Evolutionary conservation across 257 asterid species (phyloP).

Genomic region (Nicotiana paniculata): DNA sequence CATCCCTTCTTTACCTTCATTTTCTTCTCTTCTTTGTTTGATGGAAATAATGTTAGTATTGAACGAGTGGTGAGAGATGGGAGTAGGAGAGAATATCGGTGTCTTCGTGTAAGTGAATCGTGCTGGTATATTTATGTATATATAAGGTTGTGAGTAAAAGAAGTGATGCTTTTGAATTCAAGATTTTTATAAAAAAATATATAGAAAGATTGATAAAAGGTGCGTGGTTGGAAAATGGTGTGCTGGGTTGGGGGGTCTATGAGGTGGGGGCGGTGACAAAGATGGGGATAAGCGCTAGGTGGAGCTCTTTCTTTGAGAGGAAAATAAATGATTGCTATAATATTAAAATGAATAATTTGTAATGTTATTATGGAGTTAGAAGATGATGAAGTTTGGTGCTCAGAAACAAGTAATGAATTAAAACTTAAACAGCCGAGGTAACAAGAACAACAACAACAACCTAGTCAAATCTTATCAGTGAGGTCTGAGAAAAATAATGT

Average conservation of each 20-base stretch:
- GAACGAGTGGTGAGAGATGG: neutral
- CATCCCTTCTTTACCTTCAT: slow-evolving; percentile 20
- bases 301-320: neutral
- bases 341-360: neutral
- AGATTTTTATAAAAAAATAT: neutral
- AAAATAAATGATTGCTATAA: neutral
- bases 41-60: neutral
- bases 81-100: neutral
- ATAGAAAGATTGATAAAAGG: neutral
- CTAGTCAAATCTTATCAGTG: too few species aligned
- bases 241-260: neutral
- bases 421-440: neutral
- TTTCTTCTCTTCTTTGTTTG: neutral
- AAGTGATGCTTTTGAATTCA: neutral
- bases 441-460: too few species aligned
- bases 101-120: neutral
- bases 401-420: neutral
- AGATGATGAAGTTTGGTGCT: neutral
- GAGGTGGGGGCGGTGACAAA: neutral
- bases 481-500: too few species aligned
- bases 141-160: neutral
- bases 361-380: neutral
- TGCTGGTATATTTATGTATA: neutral
- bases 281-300: neutral
- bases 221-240: neutral